Percentiles rank a stretch among this genome's conserved stretches.
phyloP scores from a whole-genome alignment of 306 rosid species.

The Malus asiatica region DNA sequence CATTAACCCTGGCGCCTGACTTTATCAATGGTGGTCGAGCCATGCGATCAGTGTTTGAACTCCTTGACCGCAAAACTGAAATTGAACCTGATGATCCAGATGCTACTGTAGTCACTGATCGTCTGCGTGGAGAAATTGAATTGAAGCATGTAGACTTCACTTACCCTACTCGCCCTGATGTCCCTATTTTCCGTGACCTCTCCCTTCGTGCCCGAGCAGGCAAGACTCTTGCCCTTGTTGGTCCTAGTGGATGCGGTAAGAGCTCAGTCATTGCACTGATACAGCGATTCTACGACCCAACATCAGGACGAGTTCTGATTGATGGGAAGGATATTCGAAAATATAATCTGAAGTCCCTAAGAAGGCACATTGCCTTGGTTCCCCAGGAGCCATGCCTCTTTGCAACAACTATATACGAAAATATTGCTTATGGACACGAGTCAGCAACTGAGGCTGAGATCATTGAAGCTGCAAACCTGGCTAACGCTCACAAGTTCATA shows the following conservation, averaged over 20 bases:
- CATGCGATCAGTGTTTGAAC: slow-evolving; percentile 90
- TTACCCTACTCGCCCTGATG: slow-evolving; percentile 84
- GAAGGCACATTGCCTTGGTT: slow-evolving; percentile 83
- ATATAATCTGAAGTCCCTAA: slow-evolving; percentile 86
- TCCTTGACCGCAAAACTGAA: slow-evolving; percentile 91
- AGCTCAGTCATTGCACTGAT: slow-evolving; percentile 81
- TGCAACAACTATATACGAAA: slow-evolving; percentile 76
- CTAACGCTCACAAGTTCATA: slow-evolving; percentile 87
- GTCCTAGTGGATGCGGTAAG: slow-evolving; percentile 98
- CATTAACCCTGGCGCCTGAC: slow-evolving; percentile 95
- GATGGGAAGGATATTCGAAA: slow-evolving; percentile 92
- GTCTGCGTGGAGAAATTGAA: slow-evolving; percentile 91
- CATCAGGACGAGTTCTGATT: slow-evolving; percentile 77
- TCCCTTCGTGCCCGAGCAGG: slow-evolving; percentile 87
- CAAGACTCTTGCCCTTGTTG: slow-evolving; percentile 96
- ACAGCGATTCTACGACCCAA: slow-evolving; percentile 88
- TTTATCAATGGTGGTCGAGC: slow-evolving; percentile 96
- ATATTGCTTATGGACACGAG: slow-evolving; percentile 90
- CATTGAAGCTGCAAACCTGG: slow-evolving; percentile 81
- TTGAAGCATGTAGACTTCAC: slow-evolving; percentile 87
- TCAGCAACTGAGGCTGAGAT: slow-evolving; percentile 88
- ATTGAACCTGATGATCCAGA: slow-evolving; percentile 90
- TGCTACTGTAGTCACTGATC: slow-evolving; percentile 76
- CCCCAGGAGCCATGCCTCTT: slow-evolving; percentile 96
- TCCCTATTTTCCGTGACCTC: slow-evolving; percentile 83